A percentile compares a stretch with the other conserved stretches of the same genome.
phyloP scores from a whole-genome alignment of 1,284 basidiomycete genomes.

The Blastosporella zonata region DNA sequence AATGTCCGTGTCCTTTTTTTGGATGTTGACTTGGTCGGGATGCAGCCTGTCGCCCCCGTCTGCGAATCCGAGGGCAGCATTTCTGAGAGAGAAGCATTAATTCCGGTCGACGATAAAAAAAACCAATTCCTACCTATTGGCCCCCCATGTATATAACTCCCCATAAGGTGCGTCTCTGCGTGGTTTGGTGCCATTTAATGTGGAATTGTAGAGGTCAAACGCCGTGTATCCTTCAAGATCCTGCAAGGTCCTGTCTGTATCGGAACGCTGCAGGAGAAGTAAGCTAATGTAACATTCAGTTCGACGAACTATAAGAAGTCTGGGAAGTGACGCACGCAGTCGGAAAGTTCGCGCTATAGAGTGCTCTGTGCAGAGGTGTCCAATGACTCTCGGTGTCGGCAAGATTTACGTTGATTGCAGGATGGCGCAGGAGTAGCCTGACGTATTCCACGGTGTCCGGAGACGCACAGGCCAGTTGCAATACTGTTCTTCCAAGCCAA shows the following conservation, averaged over 20 bases:
- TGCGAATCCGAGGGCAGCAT: constrained; percentile 81
- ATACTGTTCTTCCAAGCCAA: constrained; percentile 70
- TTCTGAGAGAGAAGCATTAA: constrained; percentile 45
- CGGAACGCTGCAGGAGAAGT: constrained; percentile 70
- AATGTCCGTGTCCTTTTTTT: constrained; percentile 32
- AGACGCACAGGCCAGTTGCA: constrained; percentile 79
- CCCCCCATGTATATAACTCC: constrained; percentile 90
- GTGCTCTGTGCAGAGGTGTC: constrained; percentile 89
- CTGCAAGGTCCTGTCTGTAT: constrained; percentile 76
- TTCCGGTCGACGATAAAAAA: background rate
- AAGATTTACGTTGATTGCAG: constrained; percentile 79
- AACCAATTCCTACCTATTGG: constrained; percentile 56
- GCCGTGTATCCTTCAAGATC: constrained; percentile 91
- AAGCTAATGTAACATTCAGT: constrained; percentile 41
- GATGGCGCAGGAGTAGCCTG: constrained; percentile 76
- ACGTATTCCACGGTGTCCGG: constrained; percentile 77
- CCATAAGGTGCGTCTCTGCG: constrained; percentile 34
- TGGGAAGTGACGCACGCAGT: constrained; percentile 52
- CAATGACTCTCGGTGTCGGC: constrained; percentile 85
- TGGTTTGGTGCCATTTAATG: constrained; percentile 74
- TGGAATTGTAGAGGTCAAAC: constrained; percentile 93
- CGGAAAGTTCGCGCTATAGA: constrained; percentile 85
- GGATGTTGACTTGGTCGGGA: constrained; percentile 77
- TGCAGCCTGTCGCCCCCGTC: constrained; percentile 77
- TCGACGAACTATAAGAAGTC: constrained; percentile 10